Conservation (phyloP, 2,329 filamentous ascomycete species). For the Tolypocladium tundrense region DNA sequence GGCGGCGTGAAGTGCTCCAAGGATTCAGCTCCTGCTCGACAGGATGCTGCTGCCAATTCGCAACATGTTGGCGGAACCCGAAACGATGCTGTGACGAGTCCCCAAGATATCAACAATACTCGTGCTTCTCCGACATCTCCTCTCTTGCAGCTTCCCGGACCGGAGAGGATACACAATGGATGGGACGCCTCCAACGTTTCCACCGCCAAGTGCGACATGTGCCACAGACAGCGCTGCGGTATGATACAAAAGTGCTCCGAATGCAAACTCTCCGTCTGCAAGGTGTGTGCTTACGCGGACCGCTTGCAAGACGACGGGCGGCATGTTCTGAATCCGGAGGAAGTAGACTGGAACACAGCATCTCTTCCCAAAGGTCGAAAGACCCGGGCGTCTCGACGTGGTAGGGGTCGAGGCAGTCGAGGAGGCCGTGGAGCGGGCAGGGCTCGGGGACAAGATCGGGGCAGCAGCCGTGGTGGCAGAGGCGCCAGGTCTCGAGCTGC, state of each 20-base stretch:
- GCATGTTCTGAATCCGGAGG: slow-evolving; percentile 10
- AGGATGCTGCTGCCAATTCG: background rate
- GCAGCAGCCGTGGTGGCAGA: background rate
- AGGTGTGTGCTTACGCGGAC: slow-evolving; percentile 7
- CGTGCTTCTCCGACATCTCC: background rate
- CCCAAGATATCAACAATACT: background rate
- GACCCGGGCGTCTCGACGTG: background rate
- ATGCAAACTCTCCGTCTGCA: slow-evolving; percentile 15
- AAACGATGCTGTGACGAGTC: background rate
- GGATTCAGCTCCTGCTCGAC: background rate
- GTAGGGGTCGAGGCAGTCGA: background rate
- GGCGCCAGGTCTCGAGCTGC: background rate
- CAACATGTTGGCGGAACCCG: background rate
- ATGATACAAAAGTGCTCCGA: slow-evolving; percentile 12
- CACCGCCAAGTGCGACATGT: slow-evolving; percentile 17
- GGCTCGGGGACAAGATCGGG: background rate
- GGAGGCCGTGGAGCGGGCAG: background rate
- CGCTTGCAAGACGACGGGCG: slow-evolving; percentile 7
- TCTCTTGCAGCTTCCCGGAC: background rate
- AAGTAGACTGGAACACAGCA: slow-evolving; percentile 8
- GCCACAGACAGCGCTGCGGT: slow-evolving; percentile 11
- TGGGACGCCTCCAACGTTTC: slow-evolving; percentile 11
- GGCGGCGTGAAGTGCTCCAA: background rate
- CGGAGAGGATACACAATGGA: slow-evolving; percentile 6
- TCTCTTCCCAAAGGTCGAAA: background rate